These are phyloP conservation scores for Lathyrus oleraceus DNA, from an alignment of 306 rosid species.

Conservation along the genomic window DNA sequence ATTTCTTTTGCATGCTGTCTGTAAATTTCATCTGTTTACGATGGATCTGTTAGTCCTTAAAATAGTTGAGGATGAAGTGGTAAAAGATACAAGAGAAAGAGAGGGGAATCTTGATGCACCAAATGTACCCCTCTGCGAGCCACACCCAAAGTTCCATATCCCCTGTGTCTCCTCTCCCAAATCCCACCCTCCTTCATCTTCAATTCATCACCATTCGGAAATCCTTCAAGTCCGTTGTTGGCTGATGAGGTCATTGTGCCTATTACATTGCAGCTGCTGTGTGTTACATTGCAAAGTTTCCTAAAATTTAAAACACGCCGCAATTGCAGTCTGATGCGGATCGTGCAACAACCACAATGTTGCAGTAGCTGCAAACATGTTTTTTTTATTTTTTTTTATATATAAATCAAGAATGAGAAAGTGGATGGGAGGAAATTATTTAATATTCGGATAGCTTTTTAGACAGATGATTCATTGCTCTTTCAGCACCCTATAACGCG, in stretches of 20 bases:
- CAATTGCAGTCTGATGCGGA: not conserved
- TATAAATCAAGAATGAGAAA: not conserved
- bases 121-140: no score
- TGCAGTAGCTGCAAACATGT: no score
- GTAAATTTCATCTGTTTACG: not conserved
- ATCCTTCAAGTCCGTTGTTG: not conserved
- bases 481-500: not conserved
- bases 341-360: not conserved
- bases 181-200: not conserved
- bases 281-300: not conserved
- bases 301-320: not conserved
- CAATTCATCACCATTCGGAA: not conserved
- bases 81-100: not conserved
- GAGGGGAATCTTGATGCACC: not conserved
- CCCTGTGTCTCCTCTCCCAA: no score
- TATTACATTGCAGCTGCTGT: not conserved
- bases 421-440: not conserved
- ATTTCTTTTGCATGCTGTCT: slow-evolving; percentile 2
- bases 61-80: slow-evolving; percentile 20
- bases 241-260: not conserved
- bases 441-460: not conserved
- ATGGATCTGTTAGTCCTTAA: slow-evolving; percentile 1
- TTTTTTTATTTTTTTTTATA: no score
- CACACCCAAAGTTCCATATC: no score
- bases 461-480: not conserved